A percentile compares a stretch with the other conserved stretches of the same genome.
Evolutionary conservation across 1,284 basidiomycete species (phyloP).

Genomic region (Thecaphora thlaspeos): DNA sequence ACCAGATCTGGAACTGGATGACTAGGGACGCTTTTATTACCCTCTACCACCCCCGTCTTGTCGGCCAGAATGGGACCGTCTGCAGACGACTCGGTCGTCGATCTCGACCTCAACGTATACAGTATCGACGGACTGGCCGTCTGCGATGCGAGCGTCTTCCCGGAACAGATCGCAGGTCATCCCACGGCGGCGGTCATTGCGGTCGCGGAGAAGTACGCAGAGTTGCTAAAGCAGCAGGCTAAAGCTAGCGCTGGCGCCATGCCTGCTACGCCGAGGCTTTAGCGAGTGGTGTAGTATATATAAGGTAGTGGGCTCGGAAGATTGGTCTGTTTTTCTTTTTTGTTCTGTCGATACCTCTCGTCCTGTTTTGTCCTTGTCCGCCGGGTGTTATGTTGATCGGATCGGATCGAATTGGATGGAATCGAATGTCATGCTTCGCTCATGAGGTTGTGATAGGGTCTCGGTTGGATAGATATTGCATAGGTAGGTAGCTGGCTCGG

Average conservation of each 20-base stretch:
- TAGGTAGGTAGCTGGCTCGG: too few species aligned
- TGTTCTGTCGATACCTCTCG: too few species aligned
- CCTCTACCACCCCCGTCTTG: slow-evolving; percentile 65
- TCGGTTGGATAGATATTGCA: too few species aligned
- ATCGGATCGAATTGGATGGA: too few species aligned
- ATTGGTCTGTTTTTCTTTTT: too few species aligned
- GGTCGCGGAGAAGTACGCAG: slow-evolving; percentile 33
- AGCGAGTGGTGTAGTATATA: too few species aligned
- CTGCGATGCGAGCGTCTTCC: slow-evolving; percentile 46
- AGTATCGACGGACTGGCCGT: slow-evolving; percentile 37
- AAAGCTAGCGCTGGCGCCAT: not conserved
- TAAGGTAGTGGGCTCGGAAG: too few species aligned
- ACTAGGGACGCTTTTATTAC: slow-evolving; percentile 65
- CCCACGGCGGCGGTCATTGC: slow-evolving; percentile 40
- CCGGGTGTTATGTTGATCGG: too few species aligned
- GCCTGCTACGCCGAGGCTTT: not conserved
- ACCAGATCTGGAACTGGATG: slow-evolving; percentile 57
- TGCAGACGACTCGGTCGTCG: slow-evolving; percentile 26
- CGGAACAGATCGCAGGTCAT: slow-evolving; percentile 42
- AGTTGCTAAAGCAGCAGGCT: slow-evolving; percentile 11
- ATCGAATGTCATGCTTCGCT: too few species aligned
- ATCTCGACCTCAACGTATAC: slow-evolving; percentile 30
- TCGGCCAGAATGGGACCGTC: slow-evolving; percentile 55
- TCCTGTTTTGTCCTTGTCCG: too few species aligned
- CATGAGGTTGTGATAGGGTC: too few species aligned